phyloP scores from a whole-genome alignment of 1,284 basidiomycete species.

The Clitocybe nebularis region DNA sequence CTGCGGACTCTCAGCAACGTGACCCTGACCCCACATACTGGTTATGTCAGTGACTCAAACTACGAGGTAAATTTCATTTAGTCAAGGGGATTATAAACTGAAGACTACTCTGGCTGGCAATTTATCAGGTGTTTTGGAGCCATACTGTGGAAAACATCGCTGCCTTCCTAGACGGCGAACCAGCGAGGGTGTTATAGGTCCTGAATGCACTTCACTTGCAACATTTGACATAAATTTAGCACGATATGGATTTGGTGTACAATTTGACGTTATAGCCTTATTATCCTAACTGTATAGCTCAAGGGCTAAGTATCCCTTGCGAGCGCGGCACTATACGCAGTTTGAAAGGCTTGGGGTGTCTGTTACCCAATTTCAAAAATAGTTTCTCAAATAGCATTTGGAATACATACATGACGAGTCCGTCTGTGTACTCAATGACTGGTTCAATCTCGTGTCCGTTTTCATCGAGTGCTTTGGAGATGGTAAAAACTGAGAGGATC shows the following conservation, averaged over 20 bases:
- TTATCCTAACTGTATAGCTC: no score
- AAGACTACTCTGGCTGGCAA: neutral
- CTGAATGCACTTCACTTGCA: no score
- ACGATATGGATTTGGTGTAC: no score
- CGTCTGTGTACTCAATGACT: slow-evolving; percentile 6
- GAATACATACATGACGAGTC: slow-evolving; percentile 10
- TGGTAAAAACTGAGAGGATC: slow-evolving; percentile 12
- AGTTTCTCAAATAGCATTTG: neutral
- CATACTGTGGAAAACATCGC: slow-evolving; percentile 54
- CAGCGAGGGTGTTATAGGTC: slow-evolving; percentile 23
- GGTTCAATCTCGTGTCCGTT: slow-evolving; percentile 13
- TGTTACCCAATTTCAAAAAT: neutral
- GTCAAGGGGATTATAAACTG: neutral
- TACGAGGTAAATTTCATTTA: slow-evolving; percentile 33
- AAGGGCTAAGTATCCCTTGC: no score
- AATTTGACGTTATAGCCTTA: no score
- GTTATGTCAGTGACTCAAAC: slow-evolving; percentile 49
- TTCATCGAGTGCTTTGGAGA: slow-evolving; percentile 9
- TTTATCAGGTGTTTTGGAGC: slow-evolving; percentile 31
- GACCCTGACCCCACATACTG: slow-evolving; percentile 58
- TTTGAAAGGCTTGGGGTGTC: neutral
- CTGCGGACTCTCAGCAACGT: slow-evolving; percentile 48
- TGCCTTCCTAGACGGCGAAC: slow-evolving; percentile 39
- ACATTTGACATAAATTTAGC: no score
- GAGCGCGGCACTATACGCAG: neutral